phyloP scores from a whole-genome alignment of 305 asterid species.

The Fraxinus nigra region DNA sequence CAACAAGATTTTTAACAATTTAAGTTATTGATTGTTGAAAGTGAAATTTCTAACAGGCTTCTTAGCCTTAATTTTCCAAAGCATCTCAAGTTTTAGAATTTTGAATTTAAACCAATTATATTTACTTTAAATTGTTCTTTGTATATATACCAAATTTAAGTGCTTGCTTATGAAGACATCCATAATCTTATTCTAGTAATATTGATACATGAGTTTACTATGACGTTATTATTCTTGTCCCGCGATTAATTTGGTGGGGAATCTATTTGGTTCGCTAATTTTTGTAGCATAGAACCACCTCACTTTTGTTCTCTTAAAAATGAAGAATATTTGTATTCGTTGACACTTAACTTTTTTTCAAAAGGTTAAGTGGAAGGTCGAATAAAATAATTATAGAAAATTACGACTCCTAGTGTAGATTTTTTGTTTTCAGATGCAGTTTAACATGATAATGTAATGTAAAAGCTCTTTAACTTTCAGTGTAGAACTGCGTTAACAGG shows the following conservation, averaged over 20 bases:
- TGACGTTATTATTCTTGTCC: not conserved
- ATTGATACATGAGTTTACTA: not conserved
- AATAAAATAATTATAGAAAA: not conserved
- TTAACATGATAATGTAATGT: not conserved
- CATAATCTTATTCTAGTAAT: not conserved
- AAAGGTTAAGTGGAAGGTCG: not conserved
- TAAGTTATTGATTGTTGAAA: too few species aligned
- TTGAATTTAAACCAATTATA: not conserved
- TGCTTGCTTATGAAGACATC: not conserved
- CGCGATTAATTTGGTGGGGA: not conserved
- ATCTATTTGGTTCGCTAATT: not conserved
- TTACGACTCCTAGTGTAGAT: not conserved
- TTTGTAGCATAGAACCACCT: not conserved
- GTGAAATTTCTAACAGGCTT: not conserved
- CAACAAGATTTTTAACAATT: not conserved
- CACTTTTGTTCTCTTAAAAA: not conserved
- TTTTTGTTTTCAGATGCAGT: not conserved
- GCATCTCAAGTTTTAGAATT: not conserved
- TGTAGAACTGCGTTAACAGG: not conserved
- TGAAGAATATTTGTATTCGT: too few species aligned
- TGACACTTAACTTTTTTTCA: not conserved
- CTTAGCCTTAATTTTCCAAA: not conserved
- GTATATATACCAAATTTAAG: not conserved
- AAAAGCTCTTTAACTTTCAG: not conserved
- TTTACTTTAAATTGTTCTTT: not conserved